Evolutionary conservation across 805 yeast genomes (phyloP).

Genomic region (Pichia deserticola): DNA sequence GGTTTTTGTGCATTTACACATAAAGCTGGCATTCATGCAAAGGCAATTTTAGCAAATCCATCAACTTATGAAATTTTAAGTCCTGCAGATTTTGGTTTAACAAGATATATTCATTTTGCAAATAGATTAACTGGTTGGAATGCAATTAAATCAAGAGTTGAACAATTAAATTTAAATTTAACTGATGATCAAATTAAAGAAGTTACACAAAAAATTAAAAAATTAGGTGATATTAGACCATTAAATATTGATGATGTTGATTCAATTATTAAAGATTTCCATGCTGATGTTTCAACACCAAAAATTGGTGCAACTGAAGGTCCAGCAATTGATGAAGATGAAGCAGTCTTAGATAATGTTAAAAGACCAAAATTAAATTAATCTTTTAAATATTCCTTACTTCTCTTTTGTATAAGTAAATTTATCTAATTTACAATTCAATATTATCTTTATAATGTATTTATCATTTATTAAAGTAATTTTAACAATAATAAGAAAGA

Average conservation of each 20-base stretch:
- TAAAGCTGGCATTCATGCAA: slow-evolving; percentile 99
- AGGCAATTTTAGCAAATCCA: slow-evolving; percentile 97
- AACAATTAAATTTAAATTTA: slow-evolving; percentile 83
- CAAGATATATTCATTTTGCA: slow-evolving; percentile 95
- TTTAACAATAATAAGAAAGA: too few species aligned
- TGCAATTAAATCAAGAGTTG: slow-evolving; percentile 96
- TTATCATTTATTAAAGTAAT: too few species aligned
- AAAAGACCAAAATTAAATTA: slow-evolving; percentile 28
- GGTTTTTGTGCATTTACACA: slow-evolving; percentile 99
- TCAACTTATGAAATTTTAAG: slow-evolving; percentile 96
- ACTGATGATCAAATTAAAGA: slow-evolving; percentile 93
- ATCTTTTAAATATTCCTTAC: too few species aligned
- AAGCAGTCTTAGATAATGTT: slow-evolving; percentile 21
- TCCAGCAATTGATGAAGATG: slow-evolving; percentile 25
- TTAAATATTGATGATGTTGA: slow-evolving; percentile 95
- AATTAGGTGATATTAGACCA: slow-evolving; percentile 91
- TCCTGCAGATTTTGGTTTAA: slow-evolving; percentile 92
- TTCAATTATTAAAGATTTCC: slow-evolving; percentile 90
- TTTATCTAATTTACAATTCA: too few species aligned
- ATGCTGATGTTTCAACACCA: slow-evolving; percentile 65
- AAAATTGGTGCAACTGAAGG: slow-evolving; percentile 29
- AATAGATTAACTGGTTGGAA: slow-evolving; percentile 99
- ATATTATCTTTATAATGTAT: too few species aligned
- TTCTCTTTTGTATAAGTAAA: too few species aligned
- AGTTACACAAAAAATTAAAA: slow-evolving; percentile 87